Base-by-base conservation (phyloP, 139 green algal genomes). In the Micractinium conductrix region DNA sequence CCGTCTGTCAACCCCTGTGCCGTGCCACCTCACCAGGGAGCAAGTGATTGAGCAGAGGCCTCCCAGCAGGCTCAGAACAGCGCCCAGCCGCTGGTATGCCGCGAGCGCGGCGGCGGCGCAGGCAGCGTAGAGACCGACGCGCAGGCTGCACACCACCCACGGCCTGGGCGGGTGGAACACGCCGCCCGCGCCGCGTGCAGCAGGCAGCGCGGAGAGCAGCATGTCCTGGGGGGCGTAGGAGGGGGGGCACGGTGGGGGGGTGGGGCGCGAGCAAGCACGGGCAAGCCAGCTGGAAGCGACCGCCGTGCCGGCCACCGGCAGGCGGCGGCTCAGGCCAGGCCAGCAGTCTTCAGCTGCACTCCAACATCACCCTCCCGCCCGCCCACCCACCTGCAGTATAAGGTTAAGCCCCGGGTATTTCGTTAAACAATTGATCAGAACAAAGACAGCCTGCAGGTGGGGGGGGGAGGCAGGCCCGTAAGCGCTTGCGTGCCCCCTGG, bases 321-420 rank as follows among this genome's bases (percentile, higher is more conserved):
- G 53, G 53, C 2, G 53, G 53, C 53, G 53, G 10, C 10, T 19
- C 53, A 62, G 19, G 2, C 53, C 26, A 2, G 8, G 53, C 53
- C 19, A 30, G 53, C 53, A 62, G 19, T 2, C 53, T 30, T 9
- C 53, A 62, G 26, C 53, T 62, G 48, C 48, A 58, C 12, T 30
- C 53, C 53, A 62, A 62, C 53, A 62, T 21, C 53, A 19, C 2
- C 53, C 2, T 9, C 53, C 24, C 53, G 19, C 53, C 5, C 26
- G 53, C 53, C 8, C 26, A 4, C 53, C 53, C 6, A 85, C 87
- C 86, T 93, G 87, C 9, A 93, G 81, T 12, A 93, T 84, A 40
- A 93, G 73, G 16, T 91, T 70, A 4, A 93, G 86, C 26, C 40
- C 75, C 0, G 90, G 88, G 50, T 89, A 90, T 44, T 86, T 84